Evolutionary conservation across 345 rosid genomes (phyloP).

Genomic region (Aurinia saxatilis): DNA sequence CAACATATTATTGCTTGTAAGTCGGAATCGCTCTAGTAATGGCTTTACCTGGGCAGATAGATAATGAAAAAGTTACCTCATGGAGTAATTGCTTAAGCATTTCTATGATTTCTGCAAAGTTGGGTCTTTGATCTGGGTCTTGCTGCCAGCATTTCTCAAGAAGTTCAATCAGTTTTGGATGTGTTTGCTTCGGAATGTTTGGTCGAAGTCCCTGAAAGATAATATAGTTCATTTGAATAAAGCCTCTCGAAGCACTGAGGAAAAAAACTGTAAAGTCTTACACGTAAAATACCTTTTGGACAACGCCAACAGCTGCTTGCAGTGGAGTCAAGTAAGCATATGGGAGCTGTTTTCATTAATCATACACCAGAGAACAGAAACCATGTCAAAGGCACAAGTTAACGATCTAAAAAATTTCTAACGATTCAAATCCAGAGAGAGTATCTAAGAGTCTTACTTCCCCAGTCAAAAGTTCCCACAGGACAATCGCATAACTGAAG

Average conservation of each 20-base stretch:
- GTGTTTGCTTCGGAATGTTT: slow-evolving; percentile 67
- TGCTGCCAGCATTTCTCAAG: slow-evolving; percentile 92
- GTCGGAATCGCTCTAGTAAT: background rate
- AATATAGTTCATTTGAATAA: background rate
- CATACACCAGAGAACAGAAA: background rate
- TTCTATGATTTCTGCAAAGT: slow-evolving; percentile 65
- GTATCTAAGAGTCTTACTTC: slow-evolving; percentile 45
- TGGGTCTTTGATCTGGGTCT: slow-evolving; percentile 73
- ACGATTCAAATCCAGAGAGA: background rate
- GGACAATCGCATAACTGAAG: slow-evolving; percentile 79
- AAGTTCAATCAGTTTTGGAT: slow-evolving; percentile 60
- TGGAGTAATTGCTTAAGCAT: slow-evolving; percentile 51
- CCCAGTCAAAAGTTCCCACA: slow-evolving; percentile 95
- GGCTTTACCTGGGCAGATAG: background rate
- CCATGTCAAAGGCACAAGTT: background rate
- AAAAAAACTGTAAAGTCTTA: background rate
- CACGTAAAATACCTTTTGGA: slow-evolving; percentile 57
- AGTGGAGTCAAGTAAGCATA: slow-evolving; percentile 68
- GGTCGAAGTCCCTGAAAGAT: slow-evolving; percentile 60
- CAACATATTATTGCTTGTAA: background rate
- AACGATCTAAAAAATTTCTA: background rate
- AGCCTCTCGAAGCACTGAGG: background rate
- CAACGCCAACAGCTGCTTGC: slow-evolving; percentile 94
- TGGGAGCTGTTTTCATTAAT: slow-evolving; percentile 51
- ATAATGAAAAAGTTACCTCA: slow-evolving; percentile 44